Evolutionary conservation across 371 early-diverging fungal genomes (phyloP).

Genomic region (Mucor plumbeus): DNA sequence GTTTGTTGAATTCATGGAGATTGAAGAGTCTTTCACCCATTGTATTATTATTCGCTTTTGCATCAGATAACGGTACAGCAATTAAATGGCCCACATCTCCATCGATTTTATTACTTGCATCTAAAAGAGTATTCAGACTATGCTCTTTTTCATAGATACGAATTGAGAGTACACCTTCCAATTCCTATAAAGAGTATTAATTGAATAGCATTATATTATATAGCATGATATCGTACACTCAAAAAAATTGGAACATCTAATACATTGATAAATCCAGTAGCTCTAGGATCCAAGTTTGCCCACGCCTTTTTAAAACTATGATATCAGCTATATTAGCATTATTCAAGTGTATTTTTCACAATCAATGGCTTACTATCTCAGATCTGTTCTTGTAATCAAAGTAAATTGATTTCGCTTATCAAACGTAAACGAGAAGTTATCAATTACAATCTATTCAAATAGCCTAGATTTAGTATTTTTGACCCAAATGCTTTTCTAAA

Average conservation of each 20-base stretch:
- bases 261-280: conserved; percentile 53
- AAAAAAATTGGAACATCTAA: conserved; percentile 49
- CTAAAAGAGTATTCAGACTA: conserved; percentile 37
- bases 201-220: not conserved
- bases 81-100: conserved; percentile 27
- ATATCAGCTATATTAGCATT: not conserved
- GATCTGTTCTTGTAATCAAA: conserved; percentile 54
- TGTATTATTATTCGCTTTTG: conserved; percentile 16
- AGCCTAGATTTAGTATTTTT: no score
- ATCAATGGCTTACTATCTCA: conserved; percentile 35
- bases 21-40: conserved; percentile 38
- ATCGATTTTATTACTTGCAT: conserved; percentile 33
- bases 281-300: conserved; percentile 52
- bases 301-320: conserved; percentile 56
- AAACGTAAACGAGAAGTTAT: conserved; percentile 62
- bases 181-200: conserved; percentile 19
- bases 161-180: conserved; percentile 52
- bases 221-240: conserved; percentile 20
- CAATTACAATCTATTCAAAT: conserved; percentile 49
- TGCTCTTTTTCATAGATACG: conserved; percentile 48
- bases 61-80: conserved; percentile 19
- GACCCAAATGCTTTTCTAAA: not conserved
- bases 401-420: conserved; percentile 56
- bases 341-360: not conserved
- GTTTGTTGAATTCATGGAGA: conserved; percentile 31